Conservation (phyloP, 106 monocot species). For the Acorus gramineus region DNA sequence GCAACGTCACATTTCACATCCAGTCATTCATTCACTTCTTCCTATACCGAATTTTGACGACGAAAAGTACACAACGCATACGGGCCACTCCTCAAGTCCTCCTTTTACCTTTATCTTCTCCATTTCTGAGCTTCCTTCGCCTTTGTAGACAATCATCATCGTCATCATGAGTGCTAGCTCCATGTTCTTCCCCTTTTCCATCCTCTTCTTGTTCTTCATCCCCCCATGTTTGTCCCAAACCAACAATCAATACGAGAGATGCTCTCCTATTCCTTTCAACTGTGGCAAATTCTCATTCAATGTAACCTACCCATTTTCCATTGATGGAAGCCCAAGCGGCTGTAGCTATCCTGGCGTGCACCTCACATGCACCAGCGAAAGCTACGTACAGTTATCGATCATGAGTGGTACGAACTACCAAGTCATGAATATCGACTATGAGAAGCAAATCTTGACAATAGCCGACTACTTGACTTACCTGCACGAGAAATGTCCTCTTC, state of each 20-base stretch:
- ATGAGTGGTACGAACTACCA: neutral
- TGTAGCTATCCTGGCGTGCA: constrained; percentile 7
- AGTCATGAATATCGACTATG: constrained; percentile 8
- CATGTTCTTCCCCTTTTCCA: too few species aligned
- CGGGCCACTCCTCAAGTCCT: too few species aligned
- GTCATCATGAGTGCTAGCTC: too few species aligned
- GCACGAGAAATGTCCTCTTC: neutral
- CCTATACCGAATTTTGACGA: too few species aligned
- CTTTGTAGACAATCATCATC: too few species aligned
- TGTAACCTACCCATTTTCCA: constrained; percentile 7
- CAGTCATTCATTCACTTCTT: too few species aligned
- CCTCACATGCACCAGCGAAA: neutral
- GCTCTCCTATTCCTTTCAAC: neutral
- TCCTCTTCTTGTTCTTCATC: too few species aligned
- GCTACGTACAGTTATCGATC: neutral
- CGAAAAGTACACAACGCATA: too few species aligned
- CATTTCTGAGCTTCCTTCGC: too few species aligned
- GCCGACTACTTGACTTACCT: neutral
- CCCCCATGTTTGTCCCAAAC: neutral
- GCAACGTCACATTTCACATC: too few species aligned
- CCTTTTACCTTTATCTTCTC: too few species aligned
- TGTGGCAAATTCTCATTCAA: neutral
- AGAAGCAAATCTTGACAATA: neutral
- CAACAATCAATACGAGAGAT: neutral
- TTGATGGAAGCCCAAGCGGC: neutral